Conservation (phyloP, 164 flowering plant species). For the Annona squamosa region DNA sequence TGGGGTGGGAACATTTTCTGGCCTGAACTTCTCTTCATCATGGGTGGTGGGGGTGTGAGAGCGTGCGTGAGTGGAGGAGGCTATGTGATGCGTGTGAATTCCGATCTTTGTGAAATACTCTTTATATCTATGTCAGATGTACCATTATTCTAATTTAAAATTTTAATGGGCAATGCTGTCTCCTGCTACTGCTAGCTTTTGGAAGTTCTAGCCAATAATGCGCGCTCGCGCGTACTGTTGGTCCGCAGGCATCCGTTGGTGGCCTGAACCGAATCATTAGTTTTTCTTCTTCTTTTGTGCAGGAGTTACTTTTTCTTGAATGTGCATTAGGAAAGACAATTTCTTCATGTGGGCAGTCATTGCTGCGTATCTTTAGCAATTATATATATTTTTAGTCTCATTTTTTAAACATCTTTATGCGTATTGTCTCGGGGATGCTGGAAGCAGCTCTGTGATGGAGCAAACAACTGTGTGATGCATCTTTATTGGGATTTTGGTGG, state of each 20-base stretch:
- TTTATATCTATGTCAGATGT: slow-evolving; percentile 1
- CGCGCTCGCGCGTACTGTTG: neutral
- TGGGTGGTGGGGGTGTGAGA: slow-evolving; percentile 5
- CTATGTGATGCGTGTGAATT: neutral
- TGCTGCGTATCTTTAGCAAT: neutral
- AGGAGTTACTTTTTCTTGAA: neutral
- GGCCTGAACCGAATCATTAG: slow-evolving; percentile 1
- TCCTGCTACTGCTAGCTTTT: neutral
- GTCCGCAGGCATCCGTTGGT: neutral
- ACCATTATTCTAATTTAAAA: neutral
- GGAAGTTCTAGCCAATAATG: neutral
- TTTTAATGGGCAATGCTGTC: neutral
- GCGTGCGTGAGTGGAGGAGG: neutral
- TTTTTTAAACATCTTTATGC: too few species aligned
- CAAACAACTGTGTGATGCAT: too few species aligned
- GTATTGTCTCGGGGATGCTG: too few species aligned
- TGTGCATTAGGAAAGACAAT: neutral
- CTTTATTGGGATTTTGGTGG: too few species aligned
- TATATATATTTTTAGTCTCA: too few species aligned
- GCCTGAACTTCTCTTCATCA: neutral
- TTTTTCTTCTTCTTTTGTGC: neutral
- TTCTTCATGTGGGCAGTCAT: neutral
- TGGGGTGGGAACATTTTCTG: neutral
- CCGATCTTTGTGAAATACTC: slow-evolving; percentile 3
- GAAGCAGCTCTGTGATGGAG: too few species aligned